Conservation (phyloP, 2,329 filamentous ascomycete genomes). For the Penicillium nordicum region DNA sequence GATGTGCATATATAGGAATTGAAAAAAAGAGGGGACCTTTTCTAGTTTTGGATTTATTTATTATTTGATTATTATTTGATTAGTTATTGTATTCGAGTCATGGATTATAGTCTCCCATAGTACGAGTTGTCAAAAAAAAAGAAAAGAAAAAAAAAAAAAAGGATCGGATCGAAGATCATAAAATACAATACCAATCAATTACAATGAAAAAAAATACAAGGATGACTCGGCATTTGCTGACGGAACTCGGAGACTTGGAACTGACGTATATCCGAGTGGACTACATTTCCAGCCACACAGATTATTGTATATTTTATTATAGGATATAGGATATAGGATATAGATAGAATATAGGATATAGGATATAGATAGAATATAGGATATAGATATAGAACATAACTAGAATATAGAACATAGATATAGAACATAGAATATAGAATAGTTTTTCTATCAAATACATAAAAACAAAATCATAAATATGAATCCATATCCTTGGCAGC, state of each 20-base stretch:
- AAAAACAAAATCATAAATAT: background rate
- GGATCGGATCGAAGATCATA: slow-evolving; percentile 1
- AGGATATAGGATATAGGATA: background rate
- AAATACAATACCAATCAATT: background rate
- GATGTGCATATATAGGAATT: slow-evolving; percentile 3
- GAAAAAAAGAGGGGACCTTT: background rate
- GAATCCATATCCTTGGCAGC: background rate
- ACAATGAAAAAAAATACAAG: background rate
- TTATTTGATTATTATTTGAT: background rate
- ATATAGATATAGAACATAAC: too few species aligned
- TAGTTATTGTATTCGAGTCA: background rate
- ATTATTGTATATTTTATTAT: too few species aligned
- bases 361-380: too few species aligned
- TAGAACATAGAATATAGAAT: background rate
- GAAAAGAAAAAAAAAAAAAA: too few species aligned
- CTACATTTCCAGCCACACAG: slow-evolving; percentile 12
- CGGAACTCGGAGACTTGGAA: slow-evolving; percentile 19
- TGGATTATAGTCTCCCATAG: background rate
- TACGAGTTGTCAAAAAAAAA: too few species aligned
- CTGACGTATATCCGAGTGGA: slow-evolving; percentile 23
- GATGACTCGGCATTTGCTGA: slow-evolving; percentile 19
- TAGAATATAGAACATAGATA: too few species aligned
- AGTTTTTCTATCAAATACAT: background rate
- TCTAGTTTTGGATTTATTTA: background rate
- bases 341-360: too few species aligned